These are phyloP conservation scores for Chlamydomonas sphaeroides DNA, from an alignment of 139 green algal species.

Conservation along the genomic window DNA sequence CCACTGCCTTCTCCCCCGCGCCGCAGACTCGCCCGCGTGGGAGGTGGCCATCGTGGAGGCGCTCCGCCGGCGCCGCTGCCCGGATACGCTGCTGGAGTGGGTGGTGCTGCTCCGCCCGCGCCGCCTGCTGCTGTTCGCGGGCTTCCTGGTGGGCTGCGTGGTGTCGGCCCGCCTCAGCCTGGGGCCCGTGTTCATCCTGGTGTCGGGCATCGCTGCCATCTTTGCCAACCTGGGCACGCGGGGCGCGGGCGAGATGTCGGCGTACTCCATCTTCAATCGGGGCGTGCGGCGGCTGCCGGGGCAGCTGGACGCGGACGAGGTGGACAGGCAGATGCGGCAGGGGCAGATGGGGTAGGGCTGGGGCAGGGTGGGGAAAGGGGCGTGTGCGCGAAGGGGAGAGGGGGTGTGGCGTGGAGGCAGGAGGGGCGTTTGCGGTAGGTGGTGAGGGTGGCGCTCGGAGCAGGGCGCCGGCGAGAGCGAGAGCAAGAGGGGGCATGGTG, in stretches of 20 bases:
- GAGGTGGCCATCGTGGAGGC: constrained; percentile 40
- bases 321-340: constrained; percentile 65
- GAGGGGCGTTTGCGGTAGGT: too few species aligned
- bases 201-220: constrained; percentile 48
- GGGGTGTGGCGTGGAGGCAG: too few species aligned
- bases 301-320: constrained; percentile 63
- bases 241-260: constrained; percentile 45
- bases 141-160: constrained; percentile 33
- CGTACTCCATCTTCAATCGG: constrained; percentile 70
- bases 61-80: background rate
- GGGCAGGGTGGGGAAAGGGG: too few species aligned
- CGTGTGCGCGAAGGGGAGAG: too few species aligned
- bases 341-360: too few species aligned
- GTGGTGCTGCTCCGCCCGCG: constrained; percentile 44
- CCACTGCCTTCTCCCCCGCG: too few species aligned
- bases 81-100: constrained; percentile 38
- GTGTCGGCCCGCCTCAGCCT: constrained; percentile 16
- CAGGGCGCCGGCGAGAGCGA: too few species aligned
- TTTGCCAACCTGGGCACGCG: constrained; percentile 58
- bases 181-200: constrained; percentile 44
- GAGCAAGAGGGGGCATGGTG: too few species aligned
- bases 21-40: constrained; percentile 9
- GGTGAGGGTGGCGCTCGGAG: too few species aligned
- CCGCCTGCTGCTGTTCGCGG: background rate
- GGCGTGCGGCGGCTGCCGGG: constrained; percentile 63